Conservation (phyloP, 2,329 filamentous ascomycete species). For the Xylaria multiplex region DNA sequence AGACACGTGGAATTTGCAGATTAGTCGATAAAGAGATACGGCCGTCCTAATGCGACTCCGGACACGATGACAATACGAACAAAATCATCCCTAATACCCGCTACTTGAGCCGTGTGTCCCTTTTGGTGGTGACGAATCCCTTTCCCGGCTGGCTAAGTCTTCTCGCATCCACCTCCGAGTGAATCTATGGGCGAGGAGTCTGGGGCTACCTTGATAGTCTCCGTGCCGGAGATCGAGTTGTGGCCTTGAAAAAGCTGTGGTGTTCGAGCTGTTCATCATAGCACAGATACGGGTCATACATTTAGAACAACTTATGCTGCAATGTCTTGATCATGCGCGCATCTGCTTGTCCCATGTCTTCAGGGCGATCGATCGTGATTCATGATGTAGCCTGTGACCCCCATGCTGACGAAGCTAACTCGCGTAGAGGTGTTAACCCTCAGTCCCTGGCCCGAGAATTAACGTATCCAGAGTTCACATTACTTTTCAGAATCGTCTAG, state of each 20-base stretch:
- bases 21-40: slow-evolving; percentile 46
- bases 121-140: slow-evolving; percentile 31
- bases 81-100: slow-evolving; percentile 40
- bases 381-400: background rate
- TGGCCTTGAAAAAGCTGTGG: slow-evolving; percentile 71
- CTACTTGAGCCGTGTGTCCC: slow-evolving; percentile 28
- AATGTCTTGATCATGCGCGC: background rate
- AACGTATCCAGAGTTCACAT: background rate
- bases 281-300: slow-evolving; percentile 76
- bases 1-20: slow-evolving; percentile 47
- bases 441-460: no score
- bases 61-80: slow-evolving; percentile 41
- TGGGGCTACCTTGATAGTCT: slow-evolving; percentile 67
- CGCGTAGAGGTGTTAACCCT: background rate
- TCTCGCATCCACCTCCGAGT: slow-evolving; percentile 57
- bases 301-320: slow-evolving; percentile 37
- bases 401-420: background rate
- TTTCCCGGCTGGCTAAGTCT: slow-evolving; percentile 65
- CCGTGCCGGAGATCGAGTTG: slow-evolving; percentile 66
- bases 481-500: background rate
- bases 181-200: slow-evolving; percentile 61
- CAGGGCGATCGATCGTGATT: background rate
- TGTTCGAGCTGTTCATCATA: slow-evolving; percentile 63
- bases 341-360: slow-evolving; percentile 6
- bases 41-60: slow-evolving; percentile 39